Conservation (phyloP, 106 monocot species). For the Alisma plantagoaquatica region DNA sequence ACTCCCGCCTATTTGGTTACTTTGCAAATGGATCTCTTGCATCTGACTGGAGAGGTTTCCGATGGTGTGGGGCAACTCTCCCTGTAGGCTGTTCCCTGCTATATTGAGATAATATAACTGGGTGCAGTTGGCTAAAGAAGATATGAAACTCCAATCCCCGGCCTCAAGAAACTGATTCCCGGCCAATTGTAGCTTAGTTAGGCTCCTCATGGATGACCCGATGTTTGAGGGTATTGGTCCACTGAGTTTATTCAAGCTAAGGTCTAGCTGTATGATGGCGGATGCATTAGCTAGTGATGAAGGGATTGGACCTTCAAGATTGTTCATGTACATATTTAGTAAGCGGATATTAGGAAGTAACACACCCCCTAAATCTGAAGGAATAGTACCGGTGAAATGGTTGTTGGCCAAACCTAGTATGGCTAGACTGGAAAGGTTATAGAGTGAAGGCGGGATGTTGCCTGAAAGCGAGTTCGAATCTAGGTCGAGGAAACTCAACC, state of each 20-base stretch:
- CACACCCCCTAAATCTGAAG: no score
- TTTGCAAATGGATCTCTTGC: neutral
- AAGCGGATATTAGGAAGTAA: neutral
- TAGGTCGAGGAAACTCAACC: conserved; percentile 6
- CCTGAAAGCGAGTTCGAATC: conserved; percentile 24
- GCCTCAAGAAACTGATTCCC: neutral
- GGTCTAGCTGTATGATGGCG: neutral
- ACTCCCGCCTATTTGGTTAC: neutral
- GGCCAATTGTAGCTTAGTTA: no score
- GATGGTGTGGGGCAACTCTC: neutral
- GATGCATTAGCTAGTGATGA: conserved; percentile 3
- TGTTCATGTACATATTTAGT: neutral
- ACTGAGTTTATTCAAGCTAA: neutral
- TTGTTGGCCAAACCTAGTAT: neutral
- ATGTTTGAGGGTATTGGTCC: neutral
- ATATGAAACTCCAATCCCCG: neutral
- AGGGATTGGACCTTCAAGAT: neutral
- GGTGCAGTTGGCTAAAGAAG: conserved; percentile 3
- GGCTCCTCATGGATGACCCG: no score
- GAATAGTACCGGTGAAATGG: neutral
- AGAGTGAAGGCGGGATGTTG: conserved; percentile 1
- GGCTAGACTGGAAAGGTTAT: conserved; percentile 1
- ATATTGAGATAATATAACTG: neutral
- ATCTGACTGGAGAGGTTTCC: neutral
- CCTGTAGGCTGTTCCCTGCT: neutral